Evolutionary conservation across 805 yeast species (phyloP).

Genomic region (Wickerhamiella qilinensis): DNA sequence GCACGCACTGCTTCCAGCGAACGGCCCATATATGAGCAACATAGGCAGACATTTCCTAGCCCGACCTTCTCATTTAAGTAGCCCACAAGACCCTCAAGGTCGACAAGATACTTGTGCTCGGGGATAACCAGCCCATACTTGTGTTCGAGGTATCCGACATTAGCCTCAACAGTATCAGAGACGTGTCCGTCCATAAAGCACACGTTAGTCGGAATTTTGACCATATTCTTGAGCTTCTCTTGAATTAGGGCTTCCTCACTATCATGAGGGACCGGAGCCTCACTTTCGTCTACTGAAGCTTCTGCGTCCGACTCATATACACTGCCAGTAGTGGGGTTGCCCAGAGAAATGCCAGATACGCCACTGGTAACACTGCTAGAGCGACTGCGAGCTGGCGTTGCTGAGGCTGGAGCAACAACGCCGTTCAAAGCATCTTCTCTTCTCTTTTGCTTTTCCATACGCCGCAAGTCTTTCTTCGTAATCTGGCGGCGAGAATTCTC

Average conservation of each 20-base stretch:
- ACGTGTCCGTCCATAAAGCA: constrained; percentile 31
- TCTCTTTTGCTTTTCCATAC: constrained; percentile 16
- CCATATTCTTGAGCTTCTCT: constrained; percentile 14
- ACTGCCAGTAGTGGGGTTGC: constrained; percentile 6
- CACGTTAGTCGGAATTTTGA: constrained; percentile 21
- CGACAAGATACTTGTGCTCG: constrained; percentile 51
- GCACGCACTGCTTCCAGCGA: constrained; percentile 74
- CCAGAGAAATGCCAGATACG: constrained; percentile 6
- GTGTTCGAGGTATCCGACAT: constrained; percentile 60
- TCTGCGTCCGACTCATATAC: constrained; percentile 1
- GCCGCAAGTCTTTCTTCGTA: constrained; percentile 23
- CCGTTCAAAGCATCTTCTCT: constrained; percentile 4
- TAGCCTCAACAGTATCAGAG: constrained; percentile 37
- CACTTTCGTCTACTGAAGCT: constrained; percentile 3
- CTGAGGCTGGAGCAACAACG: not conserved
- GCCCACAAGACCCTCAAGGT: constrained; percentile 53
- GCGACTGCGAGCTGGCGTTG: constrained; percentile 2
- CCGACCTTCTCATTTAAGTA: constrained; percentile 71
- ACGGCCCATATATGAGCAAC: constrained; percentile 74
- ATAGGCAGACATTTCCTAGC: constrained; percentile 67
- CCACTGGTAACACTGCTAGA: constrained; percentile 3
- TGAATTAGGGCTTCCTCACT: constrained; percentile 16
- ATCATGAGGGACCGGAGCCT: constrained; percentile 2
- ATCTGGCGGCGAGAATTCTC: constrained; percentile 17
- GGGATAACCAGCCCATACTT: constrained; percentile 81